Base-by-base conservation (phyloP, 1,139 yeast species). In the Nakaseomyces glabratus region DNA sequence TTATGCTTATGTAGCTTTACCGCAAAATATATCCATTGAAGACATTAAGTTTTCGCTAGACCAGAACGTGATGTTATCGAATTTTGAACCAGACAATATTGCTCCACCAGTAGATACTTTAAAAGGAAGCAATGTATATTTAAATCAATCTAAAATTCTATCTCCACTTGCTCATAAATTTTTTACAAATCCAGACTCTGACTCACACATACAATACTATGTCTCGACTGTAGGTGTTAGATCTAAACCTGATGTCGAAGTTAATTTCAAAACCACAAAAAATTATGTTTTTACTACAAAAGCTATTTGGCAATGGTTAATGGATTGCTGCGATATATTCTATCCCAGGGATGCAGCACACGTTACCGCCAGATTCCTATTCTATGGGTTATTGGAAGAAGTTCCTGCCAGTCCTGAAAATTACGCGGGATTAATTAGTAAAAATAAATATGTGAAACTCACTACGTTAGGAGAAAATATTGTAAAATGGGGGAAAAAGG, bases 131-230 rank as follows among this genome's bases (percentile, higher is more conserved):
- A 39, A 40, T 5, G 21, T 28, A 6, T 35, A 37, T 5, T 33
- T 48, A 11, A 41, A 45, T 22, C 40, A 45, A 13, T 44, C 46
- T 23, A 25, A 38, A 3, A 49, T 60, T 24, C 50, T 49, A 2
- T 80, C 90, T 4, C 94, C 95, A 0, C 77, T 79, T 44, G 72
- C 75, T 35, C 95, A 82, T 51, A 68, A 74, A 32, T 84, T 72
- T 51, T 85, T 84, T 57, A 77, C 90, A 8, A 86, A 88, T 47
- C 97, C 97, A 0, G 93, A 82, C 51, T 82, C 94, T 0, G 93
- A 82, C 43, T 66, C 94, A 0, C 81, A 78, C 49, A 57, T 73
- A 9, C 96, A 88, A 52, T 86, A 86, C 52, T 86, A 78, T 49
- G 74, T 71, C 1, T 73, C 90, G 0, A 48, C 63, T n/a, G 60